Percentiles rank a stretch among this genome's conserved stretches.
Conservation (phyloP, 225 moss, liverwort and hornwort genomes). For the Pseudoscleropodium purum region DNA sequence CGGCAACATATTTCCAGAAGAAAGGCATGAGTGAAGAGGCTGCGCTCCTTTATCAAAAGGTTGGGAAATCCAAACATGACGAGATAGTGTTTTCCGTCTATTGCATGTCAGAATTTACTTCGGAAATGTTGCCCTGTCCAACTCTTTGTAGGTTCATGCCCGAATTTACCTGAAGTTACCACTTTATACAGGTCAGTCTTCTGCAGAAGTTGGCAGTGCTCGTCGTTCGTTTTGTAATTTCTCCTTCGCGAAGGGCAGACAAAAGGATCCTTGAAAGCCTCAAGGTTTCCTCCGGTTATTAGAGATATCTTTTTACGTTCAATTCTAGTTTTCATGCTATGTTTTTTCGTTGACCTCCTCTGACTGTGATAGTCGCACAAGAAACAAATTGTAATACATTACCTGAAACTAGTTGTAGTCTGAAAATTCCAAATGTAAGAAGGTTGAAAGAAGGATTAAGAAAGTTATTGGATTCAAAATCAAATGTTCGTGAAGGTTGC, state of each 20-base stretch:
- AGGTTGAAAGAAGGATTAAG: not conserved
- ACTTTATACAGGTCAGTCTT: not conserved
- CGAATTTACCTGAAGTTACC: not conserved
- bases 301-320: not conserved
- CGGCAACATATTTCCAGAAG: slow-evolving; percentile 66
- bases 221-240: not conserved
- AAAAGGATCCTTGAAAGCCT: not conserved
- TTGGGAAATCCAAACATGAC: slow-evolving; percentile 1
- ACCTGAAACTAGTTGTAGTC: not conserved
- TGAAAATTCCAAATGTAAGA: no score
- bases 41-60: slow-evolving; percentile 87
- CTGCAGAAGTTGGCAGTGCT: not conserved
- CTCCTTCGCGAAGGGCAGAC: not conserved
- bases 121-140: not conserved
- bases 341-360: not conserved
- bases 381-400: not conserved
- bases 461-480: not conserved
- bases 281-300: not conserved
- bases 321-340: not conserved
- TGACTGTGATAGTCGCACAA: not conserved
- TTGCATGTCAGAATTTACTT: not conserved
- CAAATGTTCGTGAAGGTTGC: not conserved
- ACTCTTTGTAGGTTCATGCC: not conserved
- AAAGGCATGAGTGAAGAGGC: slow-evolving; percentile 79
- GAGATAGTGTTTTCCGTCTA: not conserved